Conservation (phyloP, 306 rosid genomes). For the Rosa rugosa region DNA sequence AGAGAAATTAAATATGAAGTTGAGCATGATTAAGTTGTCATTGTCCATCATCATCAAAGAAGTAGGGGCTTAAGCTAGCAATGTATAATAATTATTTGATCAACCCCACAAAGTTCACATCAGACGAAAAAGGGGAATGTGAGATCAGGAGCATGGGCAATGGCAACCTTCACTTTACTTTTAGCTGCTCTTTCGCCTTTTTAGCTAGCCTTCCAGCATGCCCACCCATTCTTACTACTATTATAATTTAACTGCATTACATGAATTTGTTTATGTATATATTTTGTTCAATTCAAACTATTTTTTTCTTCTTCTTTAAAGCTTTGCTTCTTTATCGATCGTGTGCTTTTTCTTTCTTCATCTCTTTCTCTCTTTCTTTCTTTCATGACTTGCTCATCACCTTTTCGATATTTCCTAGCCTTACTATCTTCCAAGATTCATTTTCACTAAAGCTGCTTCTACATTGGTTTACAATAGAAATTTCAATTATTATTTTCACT, state of each 20-base stretch:
- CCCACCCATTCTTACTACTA: constrained; percentile 20
- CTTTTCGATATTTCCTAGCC: constrained; percentile 33
- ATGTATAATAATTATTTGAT: constrained; percentile 28
- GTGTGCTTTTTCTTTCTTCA: not conserved
- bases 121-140: constrained; percentile 59
- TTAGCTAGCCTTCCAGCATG: constrained; percentile 21
- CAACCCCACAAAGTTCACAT: constrained; percentile 68
- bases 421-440: constrained; percentile 40
- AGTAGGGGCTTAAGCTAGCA: not conserved
- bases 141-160: constrained; percentile 64
- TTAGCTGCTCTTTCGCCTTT: constrained; percentile 23
- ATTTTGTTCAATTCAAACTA: not conserved
- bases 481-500: constrained; percentile 32
- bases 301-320: not conserved
- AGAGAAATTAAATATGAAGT: not conserved
- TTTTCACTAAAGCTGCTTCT: constrained; percentile 41
- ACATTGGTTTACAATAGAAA: constrained; percentile 23
- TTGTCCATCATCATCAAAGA: constrained; percentile 10
- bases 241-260: not conserved
- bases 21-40: constrained; percentile 24
- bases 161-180: constrained; percentile 33
- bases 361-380: constrained; percentile 2
- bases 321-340: not conserved
- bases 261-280: not conserved
- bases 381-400: constrained; percentile 23